Evolutionary conservation across 495 filamentous ascomycete species (phyloP), one percentile per base, ranked within the genome.

Genomic region (Acidomyces sp.): DNA sequence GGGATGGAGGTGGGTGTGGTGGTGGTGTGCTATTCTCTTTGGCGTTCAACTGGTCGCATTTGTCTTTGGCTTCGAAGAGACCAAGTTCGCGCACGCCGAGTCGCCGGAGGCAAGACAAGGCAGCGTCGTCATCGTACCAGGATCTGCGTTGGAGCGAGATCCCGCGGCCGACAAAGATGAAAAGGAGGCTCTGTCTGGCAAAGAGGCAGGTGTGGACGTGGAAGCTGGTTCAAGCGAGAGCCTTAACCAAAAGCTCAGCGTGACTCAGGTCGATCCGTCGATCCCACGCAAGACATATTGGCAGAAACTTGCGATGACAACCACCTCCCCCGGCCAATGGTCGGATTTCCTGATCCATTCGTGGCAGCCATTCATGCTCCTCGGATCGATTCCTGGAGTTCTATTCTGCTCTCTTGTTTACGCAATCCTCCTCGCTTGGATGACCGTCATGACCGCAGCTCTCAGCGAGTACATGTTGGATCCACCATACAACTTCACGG

Each of bases 1-100:
- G 31, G 65, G 65, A 2, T 72, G 22, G 37, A 39, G 62, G 17
- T 70, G 68, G 67, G 61, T 66, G 26, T 71, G 64, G 59, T 71
- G 67, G 68, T 69, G 64, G 61, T 59, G 53, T 30, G 57, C 58
- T 2, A 68, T 70, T 13, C 57, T 69, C 43, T 59, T 67, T 19
- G 67, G 56, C 0, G 41, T 64, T 15, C 41, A 53, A 20, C 53
- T 55, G 3, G 20, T 69, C 4, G 6, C 65, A 22, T 51, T 60
- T 17, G 20, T 62, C 0, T 65, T 71, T 37, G 45, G 55, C 9
- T 65, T 60, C 19, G 64, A 69, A 42, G 67, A 71, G 37, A 62
- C 57, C 2, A 66, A 64, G 26, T 69, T 50, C 39, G 17, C 37
- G 16, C 45, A 39, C 24, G 3, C 33, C 40, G 37, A 40, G 43